A percentile compares a stretch with the other conserved stretches of the same genome.
Conservation (phyloP, 2,329 filamentous ascomycete species). For the Scopulariopsis brevicaulis region DNA sequence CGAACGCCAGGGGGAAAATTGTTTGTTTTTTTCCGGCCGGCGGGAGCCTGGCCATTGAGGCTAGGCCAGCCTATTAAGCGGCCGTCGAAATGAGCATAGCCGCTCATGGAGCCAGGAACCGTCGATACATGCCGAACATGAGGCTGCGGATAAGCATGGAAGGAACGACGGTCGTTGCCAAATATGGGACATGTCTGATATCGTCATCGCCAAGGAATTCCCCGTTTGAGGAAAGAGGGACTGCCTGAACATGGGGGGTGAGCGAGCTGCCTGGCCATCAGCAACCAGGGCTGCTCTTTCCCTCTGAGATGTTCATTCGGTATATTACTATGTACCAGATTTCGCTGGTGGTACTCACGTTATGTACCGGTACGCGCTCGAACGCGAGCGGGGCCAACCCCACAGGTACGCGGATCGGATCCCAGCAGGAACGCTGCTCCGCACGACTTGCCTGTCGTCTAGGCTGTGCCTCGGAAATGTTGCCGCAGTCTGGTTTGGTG, state of each 20-base stretch:
- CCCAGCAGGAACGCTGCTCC: neutral
- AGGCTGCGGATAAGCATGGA: neutral
- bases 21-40: neutral
- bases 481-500: neutral
- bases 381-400: neutral
- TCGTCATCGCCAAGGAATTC: constrained; percentile 2
- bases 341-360: neutral
- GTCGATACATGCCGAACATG: neutral
- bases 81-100: neutral
- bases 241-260: neutral
- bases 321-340: neutral
- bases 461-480: neutral
- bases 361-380: neutral
- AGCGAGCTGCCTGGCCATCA: neutral
- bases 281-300: neutral
- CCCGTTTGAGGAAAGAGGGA: neutral
- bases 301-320: neutral
- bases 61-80: neutral
- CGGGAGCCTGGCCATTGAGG: neutral
- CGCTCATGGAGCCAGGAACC: neutral
- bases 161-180: neutral
- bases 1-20: neutral
- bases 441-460: neutral
- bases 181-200: neutral
- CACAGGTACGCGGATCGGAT: neutral